phyloP scores from a whole-genome alignment of 1,139 yeast genomes.

The Nakaseomyces glabratus region DNA sequence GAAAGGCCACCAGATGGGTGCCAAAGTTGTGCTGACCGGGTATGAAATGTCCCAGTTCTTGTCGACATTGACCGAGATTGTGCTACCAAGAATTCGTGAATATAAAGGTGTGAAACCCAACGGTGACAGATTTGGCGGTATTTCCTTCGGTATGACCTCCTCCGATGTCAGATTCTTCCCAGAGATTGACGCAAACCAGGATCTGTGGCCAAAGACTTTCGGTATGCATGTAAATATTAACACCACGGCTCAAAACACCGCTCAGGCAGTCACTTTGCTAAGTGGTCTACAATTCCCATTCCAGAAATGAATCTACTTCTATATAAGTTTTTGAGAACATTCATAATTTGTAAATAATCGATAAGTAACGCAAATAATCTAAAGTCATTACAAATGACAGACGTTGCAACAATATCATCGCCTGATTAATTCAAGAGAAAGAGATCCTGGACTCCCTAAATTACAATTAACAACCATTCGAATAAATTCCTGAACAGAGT shows the following conservation, averaged over 20 bases:
- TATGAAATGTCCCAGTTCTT: constrained; percentile 80
- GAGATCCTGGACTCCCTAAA: too few species aligned
- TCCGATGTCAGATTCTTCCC: constrained; percentile 81
- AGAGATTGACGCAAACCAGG: constrained; percentile 85
- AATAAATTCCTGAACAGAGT: too few species aligned
- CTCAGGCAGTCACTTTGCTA: constrained; percentile 79
- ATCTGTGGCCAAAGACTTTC: constrained; percentile 77
- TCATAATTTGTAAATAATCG: too few species aligned
- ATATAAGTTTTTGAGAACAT: too few species aligned
- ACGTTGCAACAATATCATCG: too few species aligned
- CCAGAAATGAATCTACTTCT: constrained; percentile 15
- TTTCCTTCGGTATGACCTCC: constrained; percentile 73
- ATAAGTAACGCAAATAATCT: too few species aligned
- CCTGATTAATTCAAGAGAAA: too few species aligned
- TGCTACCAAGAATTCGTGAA: constrained; percentile 85
- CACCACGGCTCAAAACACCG: constrained; percentile 84
- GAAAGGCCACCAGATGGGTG: constrained; percentile 88
- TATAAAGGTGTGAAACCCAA: constrained; percentile 68
- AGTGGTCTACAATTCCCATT: constrained; percentile 83
- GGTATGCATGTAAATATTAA: constrained; percentile 82
- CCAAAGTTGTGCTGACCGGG: constrained; percentile 70
- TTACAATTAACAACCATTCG: too few species aligned
- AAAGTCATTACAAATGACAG: too few species aligned
- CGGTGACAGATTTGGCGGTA: constrained; percentile 81
- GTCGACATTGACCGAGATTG: constrained; percentile 80